Evolutionary conservation across 495 filamentous ascomycete species (phyloP).

Genomic region (Penicillium cinerascens): DNA sequence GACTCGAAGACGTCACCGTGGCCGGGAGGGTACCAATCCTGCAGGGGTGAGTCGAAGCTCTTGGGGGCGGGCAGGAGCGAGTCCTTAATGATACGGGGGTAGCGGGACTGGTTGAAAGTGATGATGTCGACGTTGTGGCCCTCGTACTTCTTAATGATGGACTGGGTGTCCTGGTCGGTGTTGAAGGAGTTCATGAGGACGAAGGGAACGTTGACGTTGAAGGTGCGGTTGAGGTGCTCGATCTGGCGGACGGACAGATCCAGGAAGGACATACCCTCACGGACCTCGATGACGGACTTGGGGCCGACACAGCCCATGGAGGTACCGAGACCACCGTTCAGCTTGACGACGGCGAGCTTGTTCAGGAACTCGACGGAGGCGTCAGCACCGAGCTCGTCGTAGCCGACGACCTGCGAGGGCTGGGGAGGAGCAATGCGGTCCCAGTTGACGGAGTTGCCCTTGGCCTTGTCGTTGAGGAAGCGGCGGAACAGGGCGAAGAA

Average conservation of each 20-base stretch:
- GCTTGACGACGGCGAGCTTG: conserved; percentile 98
- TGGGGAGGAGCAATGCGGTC: conserved; percentile 91
- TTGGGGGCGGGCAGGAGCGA: conserved; percentile 95
- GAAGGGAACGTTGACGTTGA: conserved; percentile 95
- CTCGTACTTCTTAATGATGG: conserved; percentile 99
- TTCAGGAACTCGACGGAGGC: conserved; percentile 90
- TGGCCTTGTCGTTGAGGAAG: conserved; percentile 98
- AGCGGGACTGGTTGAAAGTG: conserved; percentile 99
- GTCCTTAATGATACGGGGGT: conserved; percentile 96
- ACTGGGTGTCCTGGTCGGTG: conserved; percentile 95
- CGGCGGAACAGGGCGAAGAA: conserved; percentile 98
- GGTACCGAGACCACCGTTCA: conserved; percentile 98
- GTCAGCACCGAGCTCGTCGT: conserved; percentile 77
- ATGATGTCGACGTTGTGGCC: conserved; percentile 99
- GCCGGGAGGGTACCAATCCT: conserved; percentile 98
- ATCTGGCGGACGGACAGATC: conserved; percentile 98
- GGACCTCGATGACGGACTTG: conserved; percentile 99
- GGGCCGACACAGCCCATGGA: conserved; percentile 99
- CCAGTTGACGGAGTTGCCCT: conserved; percentile 94
- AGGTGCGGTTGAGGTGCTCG: conserved; percentile 97
- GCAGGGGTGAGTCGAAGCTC: conserved; percentile 78
- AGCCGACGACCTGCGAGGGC: conserved; percentile 87
- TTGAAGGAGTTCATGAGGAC: conserved; percentile 99
- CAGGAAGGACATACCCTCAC: conserved; percentile 99
- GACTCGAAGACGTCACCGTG: conserved; percentile 99